These are phyloP conservation scores for Aspergillus neotritici DNA, from an alignment of 2,329 filamentous ascomycete genomes.

Conservation along the genomic window DNA sequence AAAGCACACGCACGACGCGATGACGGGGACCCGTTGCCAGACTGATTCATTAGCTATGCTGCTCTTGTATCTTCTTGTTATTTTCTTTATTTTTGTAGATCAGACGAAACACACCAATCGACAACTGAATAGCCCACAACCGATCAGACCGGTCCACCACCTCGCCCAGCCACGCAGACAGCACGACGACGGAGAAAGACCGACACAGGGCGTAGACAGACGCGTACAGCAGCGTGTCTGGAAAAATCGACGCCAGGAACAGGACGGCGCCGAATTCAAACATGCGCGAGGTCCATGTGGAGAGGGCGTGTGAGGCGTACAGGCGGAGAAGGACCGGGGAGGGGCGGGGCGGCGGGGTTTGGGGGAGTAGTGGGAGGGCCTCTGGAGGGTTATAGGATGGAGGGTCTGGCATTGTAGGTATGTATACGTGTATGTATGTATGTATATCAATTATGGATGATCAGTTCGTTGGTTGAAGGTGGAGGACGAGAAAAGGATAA, in stretches of 20 bases:
- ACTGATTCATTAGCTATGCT: constrained; percentile 16
- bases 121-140: constrained; percentile 47
- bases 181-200: constrained; percentile 51
- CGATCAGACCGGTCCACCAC: constrained; percentile 54
- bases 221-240: constrained; percentile 57
- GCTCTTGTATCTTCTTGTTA: no score
- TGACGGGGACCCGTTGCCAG: constrained; percentile 39
- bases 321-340: no score
- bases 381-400: no score
- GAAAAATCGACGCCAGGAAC: constrained; percentile 53
- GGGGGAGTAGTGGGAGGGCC: no score
- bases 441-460: no score
- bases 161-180: constrained; percentile 55
- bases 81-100: not conserved
- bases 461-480: no score
- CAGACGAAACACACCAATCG: constrained; percentile 35
- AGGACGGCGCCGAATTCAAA: constrained; percentile 61
- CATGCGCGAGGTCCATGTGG: constrained; percentile 59
- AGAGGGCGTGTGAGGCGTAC: constrained; percentile 57
- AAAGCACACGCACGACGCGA: constrained; percentile 46
- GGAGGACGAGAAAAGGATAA: no score
- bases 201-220: constrained; percentile 65
- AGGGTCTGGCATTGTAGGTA: no score
- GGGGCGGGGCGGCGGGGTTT: no score
- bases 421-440: no score